These are phyloP conservation scores for Penium margaritaceum DNA, from an alignment of 139 green algal genomes.

Conservation along the genomic window DNA sequence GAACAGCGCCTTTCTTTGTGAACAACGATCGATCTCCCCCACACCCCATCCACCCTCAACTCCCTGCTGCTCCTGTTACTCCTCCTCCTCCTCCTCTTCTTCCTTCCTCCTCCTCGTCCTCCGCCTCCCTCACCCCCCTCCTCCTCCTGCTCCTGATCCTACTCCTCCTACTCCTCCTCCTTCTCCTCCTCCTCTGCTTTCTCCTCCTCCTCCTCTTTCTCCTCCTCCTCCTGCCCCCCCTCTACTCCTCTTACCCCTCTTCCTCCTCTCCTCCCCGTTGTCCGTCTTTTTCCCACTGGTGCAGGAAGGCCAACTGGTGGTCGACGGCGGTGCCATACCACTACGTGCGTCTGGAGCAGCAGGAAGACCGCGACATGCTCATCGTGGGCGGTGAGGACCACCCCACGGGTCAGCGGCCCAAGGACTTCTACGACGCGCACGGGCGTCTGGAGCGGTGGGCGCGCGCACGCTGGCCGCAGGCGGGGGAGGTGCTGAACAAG, in stretches of 20 bases:
- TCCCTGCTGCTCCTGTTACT: too few species aligned
- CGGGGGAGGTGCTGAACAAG: conserved; percentile 40
- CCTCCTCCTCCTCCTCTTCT: too few species aligned
- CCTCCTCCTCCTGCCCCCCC: not conserved
- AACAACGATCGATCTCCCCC: too few species aligned
- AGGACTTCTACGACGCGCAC: conserved; percentile 57
- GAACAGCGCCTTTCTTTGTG: too few species aligned
- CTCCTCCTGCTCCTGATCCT: too few species aligned
- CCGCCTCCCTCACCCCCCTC: too few species aligned
- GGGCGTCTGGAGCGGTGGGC: conserved; percentile 47
- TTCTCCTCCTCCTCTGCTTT: not conserved
- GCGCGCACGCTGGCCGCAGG: conserved; percentile 45
- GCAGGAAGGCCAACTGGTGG: conserved; percentile 52
- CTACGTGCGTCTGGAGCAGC: conserved; percentile 55
- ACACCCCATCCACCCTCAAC: too few species aligned
- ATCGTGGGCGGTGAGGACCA: conserved; percentile 54
- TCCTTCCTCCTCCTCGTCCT: too few species aligned
- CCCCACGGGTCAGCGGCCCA: conserved; percentile 21
- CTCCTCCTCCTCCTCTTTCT: not conserved
- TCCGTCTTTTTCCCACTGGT: not conserved
- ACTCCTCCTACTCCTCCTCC: not conserved
- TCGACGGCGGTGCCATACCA: conserved; percentile 59
- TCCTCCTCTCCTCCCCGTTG: not conserved
- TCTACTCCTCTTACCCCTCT: not conserved
- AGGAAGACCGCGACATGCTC: conserved; percentile 54